phyloP scores from a whole-genome alignment of 2,329 filamentous ascomycete genomes.

The Nemania serpens region DNA sequence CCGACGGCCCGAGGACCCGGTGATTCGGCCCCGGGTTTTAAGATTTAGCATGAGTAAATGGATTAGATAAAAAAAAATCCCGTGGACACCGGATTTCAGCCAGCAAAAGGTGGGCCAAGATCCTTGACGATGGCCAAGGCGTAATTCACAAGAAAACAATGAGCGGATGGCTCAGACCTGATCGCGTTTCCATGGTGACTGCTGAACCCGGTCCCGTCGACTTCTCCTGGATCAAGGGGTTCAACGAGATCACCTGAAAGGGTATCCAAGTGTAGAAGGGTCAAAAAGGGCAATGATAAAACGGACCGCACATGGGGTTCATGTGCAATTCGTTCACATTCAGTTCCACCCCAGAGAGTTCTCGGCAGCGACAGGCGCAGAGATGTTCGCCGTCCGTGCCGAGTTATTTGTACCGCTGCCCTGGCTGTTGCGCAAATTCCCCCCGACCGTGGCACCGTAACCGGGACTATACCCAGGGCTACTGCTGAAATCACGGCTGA shows the following conservation, averaged over 20 bases:
- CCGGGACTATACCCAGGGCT: conserved; percentile 34
- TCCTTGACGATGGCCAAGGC: conserved; percentile 38
- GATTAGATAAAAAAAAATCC: conserved; percentile 43
- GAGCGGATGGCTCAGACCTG: conserved; percentile 36
- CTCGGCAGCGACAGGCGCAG: conserved; percentile 86
- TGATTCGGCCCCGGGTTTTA: conserved; percentile 24
- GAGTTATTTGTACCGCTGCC: conserved; percentile 64
- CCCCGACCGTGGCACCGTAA: conserved; percentile 54
- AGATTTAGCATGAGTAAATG: conserved; percentile 35
- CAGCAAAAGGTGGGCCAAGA: conserved; percentile 43
- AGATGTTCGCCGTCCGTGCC: conserved; percentile 70
- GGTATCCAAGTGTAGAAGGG: conserved; percentile 51
- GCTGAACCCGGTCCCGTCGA: conserved; percentile 30
- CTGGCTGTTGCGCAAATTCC: conserved; percentile 58
- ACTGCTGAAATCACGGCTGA: conserved; percentile 59
- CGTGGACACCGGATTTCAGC: conserved; percentile 38
- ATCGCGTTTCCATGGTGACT: conserved; percentile 38
- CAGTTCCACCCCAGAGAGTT: conserved; percentile 97
- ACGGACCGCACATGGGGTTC: conserved; percentile 41
- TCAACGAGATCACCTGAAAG: conserved; percentile 44
- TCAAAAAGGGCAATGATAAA: conserved; percentile 30
- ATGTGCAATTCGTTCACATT: conserved; percentile 35
- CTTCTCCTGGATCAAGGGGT: conserved; percentile 19
- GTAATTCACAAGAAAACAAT: conserved; percentile 42
- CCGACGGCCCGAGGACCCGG: conserved; percentile 28